Evolutionary conservation across 495 filamentous ascomycete species (phyloP).

Genomic region (Darksidea phi): DNA sequence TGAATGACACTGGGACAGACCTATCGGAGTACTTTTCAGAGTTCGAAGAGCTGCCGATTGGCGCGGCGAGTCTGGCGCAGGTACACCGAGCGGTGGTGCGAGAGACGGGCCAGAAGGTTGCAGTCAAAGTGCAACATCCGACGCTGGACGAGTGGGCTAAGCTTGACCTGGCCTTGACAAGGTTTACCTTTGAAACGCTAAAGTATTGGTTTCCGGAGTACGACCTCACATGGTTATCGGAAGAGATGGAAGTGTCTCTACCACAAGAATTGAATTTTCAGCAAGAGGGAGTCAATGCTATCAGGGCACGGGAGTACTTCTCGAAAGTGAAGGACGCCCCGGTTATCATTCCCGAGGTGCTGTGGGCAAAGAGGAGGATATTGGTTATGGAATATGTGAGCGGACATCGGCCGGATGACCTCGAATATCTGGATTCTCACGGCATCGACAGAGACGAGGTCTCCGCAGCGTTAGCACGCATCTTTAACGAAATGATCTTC

Average conservation of each 20-base stretch:
- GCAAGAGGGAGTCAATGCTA: slow-evolving; percentile 83
- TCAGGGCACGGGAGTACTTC: slow-evolving; percentile 75
- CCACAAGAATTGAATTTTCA: slow-evolving; percentile 90
- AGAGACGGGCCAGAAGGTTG: slow-evolving; percentile 84
- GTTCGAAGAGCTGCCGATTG: slow-evolving; percentile 77
- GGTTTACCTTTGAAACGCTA: slow-evolving; percentile 83
- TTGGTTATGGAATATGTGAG: slow-evolving; percentile 94
- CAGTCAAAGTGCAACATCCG: slow-evolving; percentile 97
- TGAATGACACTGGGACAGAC: slow-evolving; percentile 74
- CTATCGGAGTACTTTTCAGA: slow-evolving; percentile 79
- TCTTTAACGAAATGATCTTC: slow-evolving; percentile 99
- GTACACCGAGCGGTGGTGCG: slow-evolving; percentile 87
- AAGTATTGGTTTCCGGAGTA: slow-evolving; percentile 96
- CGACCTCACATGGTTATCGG: slow-evolving; percentile 91
- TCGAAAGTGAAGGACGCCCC: slow-evolving; percentile 64
- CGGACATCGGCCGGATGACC: slow-evolving; percentile 84
- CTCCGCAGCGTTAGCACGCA: slow-evolving; percentile 81
- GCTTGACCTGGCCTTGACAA: slow-evolving; percentile 81
- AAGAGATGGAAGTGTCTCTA: slow-evolving; percentile 86
- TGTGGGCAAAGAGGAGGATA: slow-evolving; percentile 87
- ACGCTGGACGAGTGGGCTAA: slow-evolving; percentile 86
- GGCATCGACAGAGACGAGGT: slow-evolving; percentile 94
- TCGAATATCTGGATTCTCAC: slow-evolving; percentile 79
- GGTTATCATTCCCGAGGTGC: slow-evolving; percentile 82
- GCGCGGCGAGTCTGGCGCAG: slow-evolving; percentile 91